These are phyloP conservation scores for Colletotrichum navitas DNA, from an alignment of 2,329 filamentous ascomycete genomes.

Conservation along the genomic window DNA sequence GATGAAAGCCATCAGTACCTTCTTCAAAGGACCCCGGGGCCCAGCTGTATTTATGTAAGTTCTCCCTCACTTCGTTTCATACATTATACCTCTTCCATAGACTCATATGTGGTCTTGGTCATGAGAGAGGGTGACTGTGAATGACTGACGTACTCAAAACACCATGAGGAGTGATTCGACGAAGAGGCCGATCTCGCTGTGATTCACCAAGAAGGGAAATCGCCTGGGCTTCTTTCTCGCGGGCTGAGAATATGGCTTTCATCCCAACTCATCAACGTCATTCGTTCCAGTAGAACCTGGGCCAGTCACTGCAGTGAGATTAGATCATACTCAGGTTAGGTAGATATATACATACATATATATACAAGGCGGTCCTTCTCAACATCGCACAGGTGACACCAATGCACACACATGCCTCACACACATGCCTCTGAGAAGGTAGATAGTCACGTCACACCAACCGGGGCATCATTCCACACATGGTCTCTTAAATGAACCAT, in stretches of 20 bases:
- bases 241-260: not conserved
- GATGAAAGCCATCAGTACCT: not conserved
- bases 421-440: not conserved
- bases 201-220: too few species aligned
- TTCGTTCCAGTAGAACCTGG: not conserved
- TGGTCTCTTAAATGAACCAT: not conserved
- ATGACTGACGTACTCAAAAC: not conserved
- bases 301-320: not conserved
- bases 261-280: not conserved
- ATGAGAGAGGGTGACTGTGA: not conserved
- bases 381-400: too few species aligned
- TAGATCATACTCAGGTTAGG: too few species aligned
- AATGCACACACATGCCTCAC: too few species aligned
- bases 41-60: not conserved
- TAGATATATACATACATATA: too few species aligned
- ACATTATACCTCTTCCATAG: too few species aligned
- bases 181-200: not conserved
- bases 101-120: not conserved
- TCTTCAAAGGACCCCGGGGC: accelerated
- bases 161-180: not conserved
- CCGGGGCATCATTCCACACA: too few species aligned
- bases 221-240: too few species aligned
- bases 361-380: too few species aligned
- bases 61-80: not conserved
- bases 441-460: too few species aligned